A percentile compares a stretch with the other conserved stretches of the same genome.
Conservation (phyloP, 106 monocot species). For the Acorus calamus region DNA sequence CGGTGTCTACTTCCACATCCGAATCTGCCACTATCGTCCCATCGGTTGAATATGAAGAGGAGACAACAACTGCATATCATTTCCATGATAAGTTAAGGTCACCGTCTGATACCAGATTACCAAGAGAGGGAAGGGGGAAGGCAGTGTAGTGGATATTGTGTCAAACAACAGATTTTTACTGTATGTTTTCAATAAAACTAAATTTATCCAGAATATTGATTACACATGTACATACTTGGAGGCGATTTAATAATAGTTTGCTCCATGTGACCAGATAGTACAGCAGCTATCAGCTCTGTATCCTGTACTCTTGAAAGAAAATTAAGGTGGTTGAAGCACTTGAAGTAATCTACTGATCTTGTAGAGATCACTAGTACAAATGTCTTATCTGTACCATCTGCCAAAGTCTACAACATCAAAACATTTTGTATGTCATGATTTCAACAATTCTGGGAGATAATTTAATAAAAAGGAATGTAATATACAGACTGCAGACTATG, state of each 20-base stretch:
- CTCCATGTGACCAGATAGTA: slow-evolving; percentile 70
- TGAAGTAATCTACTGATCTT: slow-evolving; percentile 34
- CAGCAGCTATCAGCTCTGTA: slow-evolving; percentile 45
- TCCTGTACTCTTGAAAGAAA: slow-evolving; percentile 57
- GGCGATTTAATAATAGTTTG: slow-evolving; percentile 35
- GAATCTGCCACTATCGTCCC: slow-evolving; percentile 94
- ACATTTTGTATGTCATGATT: too few relatives aligned
- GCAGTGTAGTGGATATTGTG: neutral
- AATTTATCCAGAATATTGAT: too few relatives aligned
- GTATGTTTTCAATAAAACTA: too few relatives aligned
- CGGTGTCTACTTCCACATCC: slow-evolving; percentile 75
- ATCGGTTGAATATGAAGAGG: slow-evolving; percentile 87
- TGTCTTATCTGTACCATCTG: slow-evolving; percentile 36
- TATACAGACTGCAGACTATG: too few relatives aligned
- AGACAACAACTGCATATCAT: slow-evolving; percentile 47
- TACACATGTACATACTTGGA: slow-evolving; percentile 35
- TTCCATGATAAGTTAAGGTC: neutral
- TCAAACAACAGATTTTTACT: neutral
- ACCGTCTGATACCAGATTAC: too few relatives aligned
- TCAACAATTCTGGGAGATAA: too few relatives aligned
- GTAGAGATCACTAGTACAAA: slow-evolving; percentile 46
- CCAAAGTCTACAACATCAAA: slow-evolving; percentile 27
- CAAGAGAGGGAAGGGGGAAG: too few relatives aligned
- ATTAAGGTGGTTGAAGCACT: slow-evolving; percentile 21
- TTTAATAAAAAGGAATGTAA: too few relatives aligned